Base-by-base conservation (phyloP, 306 rosid species). In the Cicer yamashitae region DNA sequence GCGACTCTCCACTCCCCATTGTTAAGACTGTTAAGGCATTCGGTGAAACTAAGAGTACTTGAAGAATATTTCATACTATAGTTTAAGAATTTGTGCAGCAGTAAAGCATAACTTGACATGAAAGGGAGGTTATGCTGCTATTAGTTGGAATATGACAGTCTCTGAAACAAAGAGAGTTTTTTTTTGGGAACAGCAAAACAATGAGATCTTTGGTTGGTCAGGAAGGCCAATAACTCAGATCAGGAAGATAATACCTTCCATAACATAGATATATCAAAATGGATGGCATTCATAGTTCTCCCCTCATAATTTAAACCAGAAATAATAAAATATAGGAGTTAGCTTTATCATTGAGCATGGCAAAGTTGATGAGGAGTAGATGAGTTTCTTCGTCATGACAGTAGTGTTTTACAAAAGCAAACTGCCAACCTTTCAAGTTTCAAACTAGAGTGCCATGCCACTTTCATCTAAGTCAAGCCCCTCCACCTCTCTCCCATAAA, bases 1-100 rank as follows among this genome's bases (percentile, higher is more conserved):
- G 40, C 30, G 34, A 64, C 72, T 73, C 70, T 82, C 81, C 61
- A 68, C 12, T 73, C 72, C 76, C 75, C 57, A 71, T 18, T 34
- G 53, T 48, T 52, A 56, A 78, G 22, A 4, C 43, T 17, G 52
- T 30, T 50, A 22, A 22, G 30, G 30, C 30, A 22, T 22, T 67
- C 12, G 51, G 66, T 20, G 15, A 51, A 75, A 75, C 39, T 7
- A n/a, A 48, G 60, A 51, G 12, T 61, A 63, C 72, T 71, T 10
- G 51, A 56, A 10, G 63, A 50, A 20, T 30, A 41, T 64, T 66
- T 13, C 75, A 62, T 48, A 46, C 67, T 18, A 60, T 25, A 47
- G 60, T 61, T 40, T 10, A 56, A 47, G 59, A 46, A 71, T 71
- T 60, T 39, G 61, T 66, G 56, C n/a, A 54, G 52, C 59, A 53